Percentiles rank a stretch among this genome's conserved stretches.
Conservation (phyloP, 495 filamentous ascomycete species). For the Sporormia fimetaria region DNA sequence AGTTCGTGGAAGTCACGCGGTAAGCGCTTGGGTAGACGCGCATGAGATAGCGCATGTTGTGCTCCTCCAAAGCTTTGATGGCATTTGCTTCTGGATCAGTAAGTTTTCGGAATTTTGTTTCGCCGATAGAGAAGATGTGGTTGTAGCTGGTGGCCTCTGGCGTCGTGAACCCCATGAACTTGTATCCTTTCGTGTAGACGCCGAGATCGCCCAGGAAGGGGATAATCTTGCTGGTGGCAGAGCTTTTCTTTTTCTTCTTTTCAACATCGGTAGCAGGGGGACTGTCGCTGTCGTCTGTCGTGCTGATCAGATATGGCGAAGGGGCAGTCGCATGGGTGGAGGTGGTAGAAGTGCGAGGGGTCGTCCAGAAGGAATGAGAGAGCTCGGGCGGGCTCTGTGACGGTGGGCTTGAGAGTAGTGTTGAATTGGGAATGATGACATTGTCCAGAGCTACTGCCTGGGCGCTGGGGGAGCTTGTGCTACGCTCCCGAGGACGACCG, state of each 20-base stretch:
- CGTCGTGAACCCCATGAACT: slow-evolving; percentile 62
- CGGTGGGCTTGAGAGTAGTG: slow-evolving; percentile 40
- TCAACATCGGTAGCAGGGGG: slow-evolving; percentile 28
- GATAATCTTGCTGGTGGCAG: slow-evolving; percentile 73
- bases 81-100: slow-evolving; percentile 49
- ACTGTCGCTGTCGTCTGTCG: slow-evolving; percentile 54
- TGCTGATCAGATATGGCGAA: slow-evolving; percentile 48
- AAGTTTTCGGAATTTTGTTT: slow-evolving; percentile 68
- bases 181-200: slow-evolving; percentile 79
- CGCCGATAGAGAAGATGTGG: slow-evolving; percentile 88
- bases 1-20: slow-evolving; percentile 77
- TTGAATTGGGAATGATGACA: slow-evolving; percentile 39
- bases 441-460: slow-evolving; percentile 39
- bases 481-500: slow-evolving; percentile 58
- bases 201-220: slow-evolving; percentile 74
- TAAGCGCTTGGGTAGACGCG: slow-evolving; percentile 78
- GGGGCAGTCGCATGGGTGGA: slow-evolving; percentile 32
- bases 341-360: slow-evolving; percentile 42
- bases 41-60: slow-evolving; percentile 87
- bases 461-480: slow-evolving; percentile 55
- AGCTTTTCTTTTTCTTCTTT: slow-evolving; percentile 43
- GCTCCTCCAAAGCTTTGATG: slow-evolving; percentile 64
- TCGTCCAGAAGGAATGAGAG: slow-evolving; percentile 31
- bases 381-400: slow-evolving; percentile 41
- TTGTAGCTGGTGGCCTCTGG: slow-evolving; percentile 73